A percentile compares a stretch with the other conserved stretches of the same genome.
phyloP scores from a whole-genome alignment of 208 protist species.

The Leishmania arabica region DNA sequence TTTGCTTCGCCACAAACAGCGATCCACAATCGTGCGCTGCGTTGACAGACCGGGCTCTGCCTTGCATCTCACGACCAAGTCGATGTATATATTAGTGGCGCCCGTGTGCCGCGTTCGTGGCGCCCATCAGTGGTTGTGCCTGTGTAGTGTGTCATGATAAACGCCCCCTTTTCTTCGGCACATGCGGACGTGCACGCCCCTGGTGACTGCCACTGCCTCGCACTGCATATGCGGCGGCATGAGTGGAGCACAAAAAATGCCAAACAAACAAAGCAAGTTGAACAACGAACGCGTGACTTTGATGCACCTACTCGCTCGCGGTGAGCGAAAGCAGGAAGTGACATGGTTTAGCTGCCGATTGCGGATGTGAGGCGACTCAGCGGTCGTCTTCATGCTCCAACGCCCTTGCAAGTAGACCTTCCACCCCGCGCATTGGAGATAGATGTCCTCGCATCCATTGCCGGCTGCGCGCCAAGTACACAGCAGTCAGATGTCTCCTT shows the following conservation, averaged over 20 bases:
- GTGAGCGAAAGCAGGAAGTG: not conserved
- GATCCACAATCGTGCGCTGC: not conserved
- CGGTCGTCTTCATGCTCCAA: not conserved
- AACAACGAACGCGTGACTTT: not conserved
- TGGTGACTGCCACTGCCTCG: not conserved
- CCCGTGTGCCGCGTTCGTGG: not conserved
- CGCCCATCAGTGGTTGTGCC: not conserved
- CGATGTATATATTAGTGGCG: not conserved
- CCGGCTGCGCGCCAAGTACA: not conserved
- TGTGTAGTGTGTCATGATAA: not conserved
- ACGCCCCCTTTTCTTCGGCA: not conserved
- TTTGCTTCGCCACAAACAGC: not conserved
- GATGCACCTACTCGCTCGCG: not conserved
- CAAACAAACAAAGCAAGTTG: not conserved
- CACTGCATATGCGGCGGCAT: not conserved
- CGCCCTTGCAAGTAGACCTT: not conserved
- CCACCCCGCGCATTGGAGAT: not conserved
- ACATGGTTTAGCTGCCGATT: not conserved
- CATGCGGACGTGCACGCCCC: not conserved
- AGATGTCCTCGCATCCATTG: not conserved
- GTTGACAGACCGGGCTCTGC: not conserved
- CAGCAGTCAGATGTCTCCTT: not conserved
- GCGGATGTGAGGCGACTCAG: not conserved
- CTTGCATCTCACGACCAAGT: not conserved
- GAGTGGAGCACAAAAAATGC: not conserved